Conservation (phyloP, 257 asterid species). For the Fraxinus pennsylvanica region DNA sequence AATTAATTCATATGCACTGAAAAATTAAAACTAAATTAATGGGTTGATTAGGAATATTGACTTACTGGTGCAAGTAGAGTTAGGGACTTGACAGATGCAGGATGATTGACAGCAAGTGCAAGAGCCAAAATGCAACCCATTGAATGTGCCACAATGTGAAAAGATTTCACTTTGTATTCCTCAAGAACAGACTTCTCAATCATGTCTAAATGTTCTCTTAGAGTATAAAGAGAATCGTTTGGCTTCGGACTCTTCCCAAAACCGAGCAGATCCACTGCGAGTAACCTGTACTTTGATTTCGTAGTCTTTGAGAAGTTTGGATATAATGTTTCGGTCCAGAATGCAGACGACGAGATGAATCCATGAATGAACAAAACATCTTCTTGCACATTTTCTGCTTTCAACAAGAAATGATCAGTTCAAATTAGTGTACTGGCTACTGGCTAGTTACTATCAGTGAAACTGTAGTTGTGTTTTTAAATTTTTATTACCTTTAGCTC, state of each 20-base stretch:
- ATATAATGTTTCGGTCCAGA: constrained; percentile 91
- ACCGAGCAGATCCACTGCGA: constrained; percentile 89
- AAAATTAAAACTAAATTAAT: neutral
- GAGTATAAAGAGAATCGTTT: constrained; percentile 66
- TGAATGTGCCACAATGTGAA: constrained; percentile 97
- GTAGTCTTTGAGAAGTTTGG: constrained; percentile 72
- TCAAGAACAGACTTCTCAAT: constrained; percentile 77
- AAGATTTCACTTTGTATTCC: constrained; percentile 63
- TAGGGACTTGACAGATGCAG: constrained; percentile 64
- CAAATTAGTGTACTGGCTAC: neutral
- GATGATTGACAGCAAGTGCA: constrained; percentile 81
- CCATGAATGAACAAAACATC: constrained; percentile 93
- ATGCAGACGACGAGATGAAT: constrained; percentile 84
- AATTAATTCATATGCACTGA: neutral
- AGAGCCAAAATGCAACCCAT: constrained; percentile 92
- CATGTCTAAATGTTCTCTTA: constrained; percentile 88
- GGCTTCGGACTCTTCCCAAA: constrained; percentile 96
- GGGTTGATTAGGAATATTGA: neutral
- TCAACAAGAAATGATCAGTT: neutral
- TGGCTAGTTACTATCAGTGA: neutral
- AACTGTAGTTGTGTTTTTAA: neutral
- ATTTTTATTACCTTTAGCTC: constrained; percentile 54
- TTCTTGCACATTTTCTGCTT: constrained; percentile 57
- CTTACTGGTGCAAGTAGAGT: constrained; percentile 89
- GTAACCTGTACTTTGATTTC: constrained; percentile 65